A percentile compares a stretch with the other conserved stretches of the same genome.
Evolutionary conservation across 2,329 filamentous ascomycete genomes (phyloP).

Genomic region (Epichloe typhina): DNA sequence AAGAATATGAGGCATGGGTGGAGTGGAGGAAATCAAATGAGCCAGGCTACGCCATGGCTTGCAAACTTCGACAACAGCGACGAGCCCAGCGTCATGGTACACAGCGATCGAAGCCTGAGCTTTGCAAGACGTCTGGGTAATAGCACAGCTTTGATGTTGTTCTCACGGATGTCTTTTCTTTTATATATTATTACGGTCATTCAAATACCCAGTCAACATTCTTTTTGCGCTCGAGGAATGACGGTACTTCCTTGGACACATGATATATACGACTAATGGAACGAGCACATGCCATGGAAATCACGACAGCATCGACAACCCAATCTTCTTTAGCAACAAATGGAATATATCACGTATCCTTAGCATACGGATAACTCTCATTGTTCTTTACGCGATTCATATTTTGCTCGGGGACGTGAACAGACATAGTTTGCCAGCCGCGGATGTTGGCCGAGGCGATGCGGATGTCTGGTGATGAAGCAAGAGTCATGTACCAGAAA

Average conservation of each 20-base stretch:
- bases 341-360: background rate
- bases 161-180: background rate
- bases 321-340: background rate
- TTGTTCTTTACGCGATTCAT: background rate
- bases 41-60: slow-evolving; percentile 33
- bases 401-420: too few species aligned
- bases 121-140: background rate
- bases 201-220: background rate
- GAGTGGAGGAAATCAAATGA: slow-evolving; percentile 36
- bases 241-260: background rate
- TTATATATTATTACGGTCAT: background rate
- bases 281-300: background rate
- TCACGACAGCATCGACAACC: background rate
- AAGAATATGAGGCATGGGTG: slow-evolving; percentile 34
- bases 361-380: background rate
- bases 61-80: slow-evolving; percentile 29
- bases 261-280: background rate
- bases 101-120: slow-evolving; percentile 1
- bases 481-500: too few species aligned
- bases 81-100: slow-evolving; percentile 17
- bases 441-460: too few species aligned
- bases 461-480: too few species aligned
- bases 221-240: background rate
- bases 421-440: too few species aligned
- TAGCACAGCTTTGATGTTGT: too few species aligned